Percentiles rank a stretch among this genome's conserved stretches.
Conservation (phyloP, 192 early-diverging fungal species). For the Phycomyces blakesleeanus region DNA sequence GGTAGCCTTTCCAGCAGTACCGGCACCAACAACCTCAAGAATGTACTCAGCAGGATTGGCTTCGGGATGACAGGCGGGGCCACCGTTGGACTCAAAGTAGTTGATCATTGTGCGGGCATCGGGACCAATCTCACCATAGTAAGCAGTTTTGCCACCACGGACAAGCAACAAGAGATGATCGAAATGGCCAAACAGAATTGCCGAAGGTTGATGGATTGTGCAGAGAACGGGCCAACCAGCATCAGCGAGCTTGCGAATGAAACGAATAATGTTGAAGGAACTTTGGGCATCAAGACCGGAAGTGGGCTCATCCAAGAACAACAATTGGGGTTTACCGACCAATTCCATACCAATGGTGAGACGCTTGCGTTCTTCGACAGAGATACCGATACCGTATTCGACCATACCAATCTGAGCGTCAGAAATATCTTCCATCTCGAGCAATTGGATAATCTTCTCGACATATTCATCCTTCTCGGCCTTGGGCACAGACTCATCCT, state of each 20-base stretch:
- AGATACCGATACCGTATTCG: conserved; percentile 61
- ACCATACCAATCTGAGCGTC: conserved; percentile 52
- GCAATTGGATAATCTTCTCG: conserved; percentile 45
- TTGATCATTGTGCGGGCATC: conserved; percentile 60
- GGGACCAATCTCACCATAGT: conserved; percentile 75
- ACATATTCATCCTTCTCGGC: conserved; percentile 52
- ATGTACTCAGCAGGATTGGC: conserved; percentile 89
- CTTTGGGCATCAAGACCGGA: conserved; percentile 80
- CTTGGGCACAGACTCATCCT: conserved; percentile 50
- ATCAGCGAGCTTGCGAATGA: conserved; percentile 63
- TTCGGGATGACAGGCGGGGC: conserved; percentile 52
- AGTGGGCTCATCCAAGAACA: conserved; percentile 76
- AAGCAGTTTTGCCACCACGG: conserved; percentile 75
- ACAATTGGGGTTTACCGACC: conserved; percentile 71
- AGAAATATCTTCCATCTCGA: conserved; percentile 61
- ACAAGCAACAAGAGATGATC: conserved; percentile 78
- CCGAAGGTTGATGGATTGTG: conserved; percentile 86
- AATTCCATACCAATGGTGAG: conserved; percentile 83
- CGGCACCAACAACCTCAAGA: conserved; percentile 74
- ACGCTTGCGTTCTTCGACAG: conserved; percentile 79
- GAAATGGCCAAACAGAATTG: conserved; percentile 80
- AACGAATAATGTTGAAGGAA: conserved; percentile 70
- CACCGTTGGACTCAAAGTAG: conserved; percentile 77
- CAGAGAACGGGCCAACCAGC: conserved; percentile 69
- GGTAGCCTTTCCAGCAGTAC: conserved; percentile 44